A percentile compares a stretch with the other conserved stretches of the same genome.
Evolutionary conservation across 2,329 filamentous ascomycete species (phyloP).

Genomic region (Fusarium redolens): DNA sequence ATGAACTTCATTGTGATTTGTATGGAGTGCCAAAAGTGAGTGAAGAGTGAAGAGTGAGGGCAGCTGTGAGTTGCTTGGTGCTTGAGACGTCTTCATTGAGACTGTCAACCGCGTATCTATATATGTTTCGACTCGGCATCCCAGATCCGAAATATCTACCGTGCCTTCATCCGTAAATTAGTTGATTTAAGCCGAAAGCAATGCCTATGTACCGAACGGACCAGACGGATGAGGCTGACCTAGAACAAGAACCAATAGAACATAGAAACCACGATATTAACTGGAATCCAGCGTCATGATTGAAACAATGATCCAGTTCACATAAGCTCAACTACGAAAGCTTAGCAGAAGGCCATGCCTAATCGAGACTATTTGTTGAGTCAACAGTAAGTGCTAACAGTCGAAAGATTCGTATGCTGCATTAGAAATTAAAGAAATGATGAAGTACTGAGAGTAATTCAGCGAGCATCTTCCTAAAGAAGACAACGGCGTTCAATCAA

Average conservation of each 20-base stretch:
- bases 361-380: neutral
- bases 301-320: neutral
- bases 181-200: neutral
- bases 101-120: neutral
- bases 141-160: neutral
- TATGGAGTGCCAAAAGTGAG: accelerated
- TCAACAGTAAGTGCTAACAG: neutral
- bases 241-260: neutral
- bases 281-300: neutral
- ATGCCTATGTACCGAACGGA: neutral
- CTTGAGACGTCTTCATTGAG: neutral
- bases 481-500: neutral
- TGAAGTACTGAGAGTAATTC: neutral
- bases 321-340: neutral
- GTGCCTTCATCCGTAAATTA: neutral
- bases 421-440: neutral
- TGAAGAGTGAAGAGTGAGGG: accelerated
- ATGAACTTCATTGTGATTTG: neutral
- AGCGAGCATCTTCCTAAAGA: neutral
- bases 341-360: neutral
- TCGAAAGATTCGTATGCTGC: neutral
- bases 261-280: neutral
- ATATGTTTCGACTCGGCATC: neutral
- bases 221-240: neutral
- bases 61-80: accelerated